Evolutionary conservation across 306 rosid species (phyloP), one percentile per base, ranked within the genome.

Genomic region (Hippophae rhamnoides): DNA sequence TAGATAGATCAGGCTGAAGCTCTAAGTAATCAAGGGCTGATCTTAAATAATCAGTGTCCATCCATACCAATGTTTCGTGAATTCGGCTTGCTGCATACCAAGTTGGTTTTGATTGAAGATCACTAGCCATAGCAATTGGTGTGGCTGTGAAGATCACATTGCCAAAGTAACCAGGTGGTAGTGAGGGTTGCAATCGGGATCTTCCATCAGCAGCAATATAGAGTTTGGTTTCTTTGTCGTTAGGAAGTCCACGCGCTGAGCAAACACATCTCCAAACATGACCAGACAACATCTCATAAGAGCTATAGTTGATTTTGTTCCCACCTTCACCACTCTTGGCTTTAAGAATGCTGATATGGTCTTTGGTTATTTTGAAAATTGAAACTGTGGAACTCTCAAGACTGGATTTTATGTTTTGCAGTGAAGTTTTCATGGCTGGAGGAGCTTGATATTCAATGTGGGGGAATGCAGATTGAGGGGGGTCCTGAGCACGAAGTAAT

Each of bases 161-260:
- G 54, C 94, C 94, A 11, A 82, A 79, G 70, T 85, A 85, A 18
- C 89, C 89, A 0, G 70, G 79, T 44, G 89, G 94, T n/a, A 81
- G 84, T 0, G 81, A 67, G 7, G 94, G 94, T 27, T 61, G 75
- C 72, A 85, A 42, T 62, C 94, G 76, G 12, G 85, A 54, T 65
- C 94, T 59, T 57, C 88, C 94, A 69, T 82, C 89, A 3, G 86
- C 79, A 12, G 89, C 86, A 42, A 85, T 82, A 65, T 82, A 85
- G 61, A 85, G 47, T 50, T 82, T 85, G 8, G 82, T 79, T 10
- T 77, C 86, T 62, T 85, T 86, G 55, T 79, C 82, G 5, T 75
- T 69, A 0, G 86, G 75, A 6, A 85, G 81, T 26, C 56, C 74
- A 26, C 94, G 81, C 8, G 94, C 88, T 50, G 43, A 65, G 77